These are phyloP conservation scores for Candida gigantensis DNA, from an alignment of 1,139 yeast species.

Conservation along the genomic window DNA sequence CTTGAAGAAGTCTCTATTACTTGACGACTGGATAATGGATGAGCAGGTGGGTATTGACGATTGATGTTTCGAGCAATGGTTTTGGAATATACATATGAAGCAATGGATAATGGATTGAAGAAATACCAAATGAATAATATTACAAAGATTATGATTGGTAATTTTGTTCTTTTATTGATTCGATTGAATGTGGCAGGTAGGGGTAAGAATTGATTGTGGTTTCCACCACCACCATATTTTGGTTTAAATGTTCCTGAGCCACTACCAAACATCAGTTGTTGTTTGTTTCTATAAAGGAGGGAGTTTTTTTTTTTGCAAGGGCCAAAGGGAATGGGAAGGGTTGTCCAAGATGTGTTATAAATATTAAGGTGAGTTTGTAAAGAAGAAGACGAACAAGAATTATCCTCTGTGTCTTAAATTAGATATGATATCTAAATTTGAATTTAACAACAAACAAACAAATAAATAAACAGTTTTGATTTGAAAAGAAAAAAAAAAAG, in stretches of 20 bases:
- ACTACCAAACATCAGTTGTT: slow-evolving; percentile 6
- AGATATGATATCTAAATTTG: no score
- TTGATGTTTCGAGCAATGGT: slow-evolving; percentile 8
- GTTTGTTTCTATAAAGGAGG: not conserved
- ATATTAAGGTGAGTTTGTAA: no score
- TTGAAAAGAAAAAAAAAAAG: no score
- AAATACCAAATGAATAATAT: slow-evolving; percentile 25
- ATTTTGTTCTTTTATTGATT: slow-evolving; percentile 19
- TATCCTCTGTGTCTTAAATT: no score
- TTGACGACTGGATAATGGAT: slow-evolving; percentile 35
- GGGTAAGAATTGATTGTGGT: slow-evolving; percentile 27
- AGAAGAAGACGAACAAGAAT: no score
- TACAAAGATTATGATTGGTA: slow-evolving; percentile 19
- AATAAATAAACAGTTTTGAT: no score
- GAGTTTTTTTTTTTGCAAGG: no score
- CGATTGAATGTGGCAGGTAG: slow-evolving; percentile 35
- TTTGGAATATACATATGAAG: slow-evolving; percentile 11
- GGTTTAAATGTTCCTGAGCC: slow-evolving; percentile 24
- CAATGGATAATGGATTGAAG: slow-evolving; percentile 24
- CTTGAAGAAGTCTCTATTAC: slow-evolving; percentile 47
- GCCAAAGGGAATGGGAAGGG: not conserved
- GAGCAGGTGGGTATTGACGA: slow-evolving; percentile 31
- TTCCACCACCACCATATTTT: slow-evolving; percentile 24
- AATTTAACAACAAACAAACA: no score
- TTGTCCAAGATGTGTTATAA: no score